Evolutionary conservation across 148 eudicot species (phyloP).

Genomic region (Amaranthus hypochondriacus): DNA sequence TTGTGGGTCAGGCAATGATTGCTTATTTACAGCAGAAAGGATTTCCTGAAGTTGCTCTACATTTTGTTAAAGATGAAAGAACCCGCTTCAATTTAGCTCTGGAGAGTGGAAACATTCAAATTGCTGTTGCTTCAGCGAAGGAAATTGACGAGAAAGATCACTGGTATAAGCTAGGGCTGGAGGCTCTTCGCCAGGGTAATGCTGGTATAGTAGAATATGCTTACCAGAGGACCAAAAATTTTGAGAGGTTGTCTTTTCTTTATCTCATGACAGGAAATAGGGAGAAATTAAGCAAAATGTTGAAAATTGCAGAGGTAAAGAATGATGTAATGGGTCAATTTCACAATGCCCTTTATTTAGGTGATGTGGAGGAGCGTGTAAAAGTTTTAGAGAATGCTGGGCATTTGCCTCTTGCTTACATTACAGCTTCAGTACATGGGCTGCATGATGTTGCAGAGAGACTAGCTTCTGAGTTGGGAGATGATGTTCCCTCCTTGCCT

Average conservation of each 20-base stretch:
- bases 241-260: slow-evolving; percentile 63
- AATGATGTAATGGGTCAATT: slow-evolving; percentile 85
- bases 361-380: slow-evolving; percentile 68
- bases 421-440: slow-evolving; percentile 66
- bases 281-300: slow-evolving; percentile 64
- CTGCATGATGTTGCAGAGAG: slow-evolving; percentile 54
- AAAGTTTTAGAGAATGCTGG: slow-evolving; percentile 63
- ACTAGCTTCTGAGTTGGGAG: slow-evolving; percentile 58
- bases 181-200: slow-evolving; percentile 81
- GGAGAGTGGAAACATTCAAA: slow-evolving; percentile 68
- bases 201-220: slow-evolving; percentile 73
- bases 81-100: slow-evolving; percentile 71
- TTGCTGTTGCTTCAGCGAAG: slow-evolving; percentile 75
- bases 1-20: slow-evolving; percentile 83
- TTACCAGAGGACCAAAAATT: slow-evolving; percentile 68
- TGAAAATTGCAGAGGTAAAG: slow-evolving; percentile 74
- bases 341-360: slow-evolving; percentile 72
- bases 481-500: slow-evolving; percentile 50
- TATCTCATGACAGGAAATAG: slow-evolving; percentile 64
- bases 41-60: slow-evolving; percentile 80
- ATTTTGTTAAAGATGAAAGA: slow-evolving; percentile 78
- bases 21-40: slow-evolving; percentile 89
- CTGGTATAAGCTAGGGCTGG: slow-evolving; percentile 69
- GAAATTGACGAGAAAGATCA: slow-evolving; percentile 73
- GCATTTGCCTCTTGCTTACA: slow-evolving; percentile 70